Base-by-base conservation (phyloP, 306 rosid species). In the Castanea sativa region DNA sequence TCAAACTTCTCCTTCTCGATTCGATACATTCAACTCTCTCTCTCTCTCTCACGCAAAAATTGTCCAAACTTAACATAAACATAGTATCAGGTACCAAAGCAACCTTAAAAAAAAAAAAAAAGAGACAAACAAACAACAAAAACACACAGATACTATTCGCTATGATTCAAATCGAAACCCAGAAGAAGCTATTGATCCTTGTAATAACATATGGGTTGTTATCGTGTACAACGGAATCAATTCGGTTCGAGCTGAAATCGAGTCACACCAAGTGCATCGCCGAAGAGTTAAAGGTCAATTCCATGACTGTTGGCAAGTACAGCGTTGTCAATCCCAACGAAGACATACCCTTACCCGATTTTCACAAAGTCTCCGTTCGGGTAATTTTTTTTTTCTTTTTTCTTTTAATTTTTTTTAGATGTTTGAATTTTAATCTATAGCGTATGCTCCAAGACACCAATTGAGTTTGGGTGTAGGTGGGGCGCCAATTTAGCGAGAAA, bases 251-350 rank as follows among this genome's bases (percentile, higher is more conserved):
- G 45, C 84, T 95, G 76, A 88, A 84, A 85, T 95, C 98, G n/a
- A 91, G 94, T 3, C 82, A 83, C 64, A 89, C 98, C 80, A 95
- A 95, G 82, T 95, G 99, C 89, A 87, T 95, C 87, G 77, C 95
- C 58, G 99, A 95, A 78, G 99, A 95, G 49, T 89, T 95, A 11
- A 93, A 91, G 83, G 82, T 76, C 86, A 91, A 88, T 76, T 88
- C 98, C 86, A 87, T 95, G 98, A 89, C 98, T 12, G 96, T 95
- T 41, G 98, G 98, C 0, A 96, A 89, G 78, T 93, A 96, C 91
- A 38, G 53, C 73, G 33, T 96, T 74, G 80, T 96, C 55, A 93
- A 89, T 72, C 96, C 86, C 51, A 83, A 72, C 81, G 97, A 91
- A 65, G 96, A 85, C 56, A 84, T 86, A 0, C 99, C 98, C 20